These are phyloP conservation scores for Clonostachys solani DNA, from an alignment of 2,329 filamentous ascomycete genomes.

Conservation along the genomic window DNA sequence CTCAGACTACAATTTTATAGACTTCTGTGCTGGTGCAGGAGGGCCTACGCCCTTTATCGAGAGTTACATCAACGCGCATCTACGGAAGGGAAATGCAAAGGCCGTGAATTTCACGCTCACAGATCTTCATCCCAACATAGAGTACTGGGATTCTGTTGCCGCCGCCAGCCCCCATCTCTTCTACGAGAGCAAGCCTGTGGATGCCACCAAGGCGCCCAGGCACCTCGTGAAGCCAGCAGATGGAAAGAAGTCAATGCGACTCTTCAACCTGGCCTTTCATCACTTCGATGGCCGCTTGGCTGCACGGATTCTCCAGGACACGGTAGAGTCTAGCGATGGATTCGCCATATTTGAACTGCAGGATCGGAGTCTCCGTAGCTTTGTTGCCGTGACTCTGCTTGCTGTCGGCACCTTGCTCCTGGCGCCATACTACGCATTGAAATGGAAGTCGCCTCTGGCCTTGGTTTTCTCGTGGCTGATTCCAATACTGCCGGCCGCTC, in stretches of 20 bases:
- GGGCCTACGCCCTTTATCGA: constrained; percentile 66
- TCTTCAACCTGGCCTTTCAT: constrained; percentile 74
- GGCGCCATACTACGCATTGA: constrained; percentile 48
- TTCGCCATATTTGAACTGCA: constrained; percentile 76
- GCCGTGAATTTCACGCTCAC: constrained; percentile 58
- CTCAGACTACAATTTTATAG: constrained; percentile 59
- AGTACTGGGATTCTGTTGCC: constrained; percentile 53
- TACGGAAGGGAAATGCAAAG: constrained; percentile 11
- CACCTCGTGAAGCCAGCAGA: constrained; percentile 32
- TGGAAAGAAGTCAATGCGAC: constrained; percentile 54
- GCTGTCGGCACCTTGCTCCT: constrained; percentile 45
- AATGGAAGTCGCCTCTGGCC: constrained; percentile 45
- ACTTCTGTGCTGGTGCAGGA: constrained; percentile 73
- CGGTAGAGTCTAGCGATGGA: constrained; percentile 59
- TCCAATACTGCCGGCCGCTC: constrained; percentile 62
- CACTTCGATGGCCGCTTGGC: constrained; percentile 68
- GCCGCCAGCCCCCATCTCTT: constrained; percentile 49
- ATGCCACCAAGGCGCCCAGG: constrained; percentile 56
- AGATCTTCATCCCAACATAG: constrained; percentile 60
- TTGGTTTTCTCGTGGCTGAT: constrained; percentile 63
- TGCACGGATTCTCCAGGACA: constrained; percentile 56
- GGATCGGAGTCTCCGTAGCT: constrained; percentile 51
- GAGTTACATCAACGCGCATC: constrained; percentile 46
- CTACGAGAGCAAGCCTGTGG: constrained; percentile 57
- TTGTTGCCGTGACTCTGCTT: constrained; percentile 48